Conservation (phyloP, 306 rosid species). For the Cucurbita moschata region DNA sequence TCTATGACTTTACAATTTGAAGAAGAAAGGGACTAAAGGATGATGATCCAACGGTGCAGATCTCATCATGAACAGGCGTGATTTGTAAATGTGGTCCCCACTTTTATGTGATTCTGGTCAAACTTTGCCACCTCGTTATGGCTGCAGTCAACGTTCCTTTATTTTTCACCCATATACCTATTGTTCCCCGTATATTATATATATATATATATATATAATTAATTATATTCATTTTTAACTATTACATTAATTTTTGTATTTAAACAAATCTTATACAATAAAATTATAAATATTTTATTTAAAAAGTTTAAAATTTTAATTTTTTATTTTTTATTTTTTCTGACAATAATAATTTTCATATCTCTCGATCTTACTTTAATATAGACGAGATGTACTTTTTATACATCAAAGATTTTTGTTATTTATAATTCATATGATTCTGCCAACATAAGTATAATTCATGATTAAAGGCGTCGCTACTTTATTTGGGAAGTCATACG, state of each 20-base stretch:
- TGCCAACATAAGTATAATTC: not conserved
- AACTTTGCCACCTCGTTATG: conserved; percentile 42
- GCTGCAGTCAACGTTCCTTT: conserved; percentile 44
- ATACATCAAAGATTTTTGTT: not conserved
- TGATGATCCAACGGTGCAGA: not conserved
- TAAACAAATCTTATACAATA: too few species aligned
- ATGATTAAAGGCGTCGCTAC: not conserved
- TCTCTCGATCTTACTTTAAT: too few species aligned
- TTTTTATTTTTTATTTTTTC: not conserved
- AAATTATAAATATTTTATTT: too few species aligned
- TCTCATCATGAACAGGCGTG: not conserved
- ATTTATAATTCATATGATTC: not conserved
- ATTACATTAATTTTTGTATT: too few species aligned
- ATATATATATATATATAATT: too few species aligned
- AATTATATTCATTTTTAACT: too few species aligned
- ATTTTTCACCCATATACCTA: not conserved
- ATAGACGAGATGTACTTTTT: not conserved
- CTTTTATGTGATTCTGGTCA: conserved; percentile 26
- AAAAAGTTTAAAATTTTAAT: too few species aligned
- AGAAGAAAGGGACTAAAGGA: not conserved
- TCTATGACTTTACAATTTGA: not conserved
- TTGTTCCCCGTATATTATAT: not conserved
- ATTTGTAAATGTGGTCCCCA: conserved; percentile 24
- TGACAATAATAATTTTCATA: not conserved
- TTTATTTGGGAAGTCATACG: not conserved